These are phyloP conservation scores for Dactylorhiza incarnata DNA, from an alignment of 106 monocot species.

Conservation along the genomic window DNA sequence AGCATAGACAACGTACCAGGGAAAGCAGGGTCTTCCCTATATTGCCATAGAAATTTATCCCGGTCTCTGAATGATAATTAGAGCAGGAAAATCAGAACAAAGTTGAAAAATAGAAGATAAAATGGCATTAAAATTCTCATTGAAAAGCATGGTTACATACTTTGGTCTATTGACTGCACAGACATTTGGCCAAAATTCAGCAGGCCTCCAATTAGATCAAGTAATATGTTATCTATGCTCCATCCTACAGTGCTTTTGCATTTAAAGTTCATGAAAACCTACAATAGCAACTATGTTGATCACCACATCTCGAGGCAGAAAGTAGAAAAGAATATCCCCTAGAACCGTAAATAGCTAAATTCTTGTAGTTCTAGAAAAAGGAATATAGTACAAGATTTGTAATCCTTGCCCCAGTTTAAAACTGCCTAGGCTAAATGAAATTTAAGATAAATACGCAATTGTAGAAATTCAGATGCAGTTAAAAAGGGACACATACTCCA, in stretches of 20 bases:
- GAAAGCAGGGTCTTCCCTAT: constrained; percentile 84
- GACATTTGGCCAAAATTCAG: constrained; percentile 69
- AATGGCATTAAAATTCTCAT: background rate
- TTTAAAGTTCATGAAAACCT: constrained; percentile 68
- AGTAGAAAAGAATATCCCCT: no score
- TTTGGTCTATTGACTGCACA: constrained; percentile 74
- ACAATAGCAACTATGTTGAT: constrained; percentile 1
- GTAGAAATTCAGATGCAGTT: background rate
- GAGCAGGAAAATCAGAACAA: background rate
- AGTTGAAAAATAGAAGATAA: background rate
- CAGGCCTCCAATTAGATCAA: constrained; percentile 57
- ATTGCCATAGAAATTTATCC: constrained; percentile 77
- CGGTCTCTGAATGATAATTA: constrained; percentile 36
- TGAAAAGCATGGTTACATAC: constrained; percentile 18
- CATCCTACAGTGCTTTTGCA: constrained; percentile 79
- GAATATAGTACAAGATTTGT: background rate
- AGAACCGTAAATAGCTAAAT: no score
- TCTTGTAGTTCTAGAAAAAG: background rate
- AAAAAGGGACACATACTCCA: background rate
- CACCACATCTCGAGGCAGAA: background rate
- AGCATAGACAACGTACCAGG: constrained; percentile 31
- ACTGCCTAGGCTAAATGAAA: no score
- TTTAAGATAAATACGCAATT: background rate
- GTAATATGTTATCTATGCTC: constrained; percentile 80
- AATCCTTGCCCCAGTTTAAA: background rate